These are phyloP conservation scores for Batkoa obscura DNA, from an alignment of 371 early-diverging fungal genomes.

Conservation along the genomic window DNA sequence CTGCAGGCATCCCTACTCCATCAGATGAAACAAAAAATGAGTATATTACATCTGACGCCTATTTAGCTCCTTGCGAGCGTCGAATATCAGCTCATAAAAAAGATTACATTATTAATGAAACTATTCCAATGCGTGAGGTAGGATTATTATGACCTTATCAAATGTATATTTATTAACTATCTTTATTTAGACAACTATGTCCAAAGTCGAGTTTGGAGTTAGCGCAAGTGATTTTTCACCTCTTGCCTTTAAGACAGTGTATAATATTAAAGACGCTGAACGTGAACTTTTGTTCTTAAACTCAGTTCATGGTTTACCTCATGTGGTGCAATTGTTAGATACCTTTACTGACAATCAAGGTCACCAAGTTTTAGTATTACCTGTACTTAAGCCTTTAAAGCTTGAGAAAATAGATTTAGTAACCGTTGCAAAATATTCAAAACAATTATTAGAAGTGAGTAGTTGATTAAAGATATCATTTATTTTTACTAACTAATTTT, in stretches of 20 bases:
- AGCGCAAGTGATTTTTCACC: constrained; percentile 26
- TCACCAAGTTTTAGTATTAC: constrained; percentile 31
- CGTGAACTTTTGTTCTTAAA: constrained; percentile 27
- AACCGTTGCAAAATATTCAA: constrained; percentile 8
- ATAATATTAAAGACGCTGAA: constrained; percentile 20
- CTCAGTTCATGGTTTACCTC: constrained; percentile 16
- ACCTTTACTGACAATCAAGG: constrained; percentile 26
- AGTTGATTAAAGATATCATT: background rate
- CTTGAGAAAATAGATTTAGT: constrained; percentile 16
- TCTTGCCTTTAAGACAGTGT: constrained; percentile 39
- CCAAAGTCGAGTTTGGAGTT: constrained; percentile 30
- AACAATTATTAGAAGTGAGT: constrained; percentile 2
- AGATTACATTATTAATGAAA: background rate
- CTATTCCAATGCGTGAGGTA: background rate
- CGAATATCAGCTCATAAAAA: background rate
- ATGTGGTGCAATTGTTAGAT: constrained; percentile 28
- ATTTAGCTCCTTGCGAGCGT: constrained; percentile 3
- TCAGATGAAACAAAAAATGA: background rate
- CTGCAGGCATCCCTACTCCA: background rate
- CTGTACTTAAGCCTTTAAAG: constrained; percentile 17
- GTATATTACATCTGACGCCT: background rate
- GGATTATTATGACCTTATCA: background rate
- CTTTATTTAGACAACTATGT: constrained; percentile 5
- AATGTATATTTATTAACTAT: background rate
- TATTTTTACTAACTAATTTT: background rate